Percentiles rank a stretch among this genome's conserved stretches.
These are phyloP conservation scores for Kurtzmaniella quercitrusa DNA, from an alignment of 1,139 yeast species.

Conservation along the genomic window DNA sequence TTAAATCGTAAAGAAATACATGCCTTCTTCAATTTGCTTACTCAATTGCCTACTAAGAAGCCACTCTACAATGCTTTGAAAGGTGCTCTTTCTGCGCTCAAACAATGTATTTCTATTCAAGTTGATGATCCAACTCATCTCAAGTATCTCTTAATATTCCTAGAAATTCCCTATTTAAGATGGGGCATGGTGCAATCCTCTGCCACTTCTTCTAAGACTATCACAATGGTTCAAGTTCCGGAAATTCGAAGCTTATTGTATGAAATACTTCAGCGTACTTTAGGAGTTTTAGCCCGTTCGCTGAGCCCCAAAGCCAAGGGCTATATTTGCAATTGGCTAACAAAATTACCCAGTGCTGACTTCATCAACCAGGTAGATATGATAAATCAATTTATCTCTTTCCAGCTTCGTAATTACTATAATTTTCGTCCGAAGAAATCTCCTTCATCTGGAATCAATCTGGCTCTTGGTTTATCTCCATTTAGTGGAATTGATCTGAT, in stretches of 20 bases:
- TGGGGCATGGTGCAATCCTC: conserved; percentile 30
- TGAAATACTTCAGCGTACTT: conserved; percentile 59
- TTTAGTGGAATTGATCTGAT: background rate
- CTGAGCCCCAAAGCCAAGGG: conserved; percentile 34
- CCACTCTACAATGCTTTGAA: conserved; percentile 53
- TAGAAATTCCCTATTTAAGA: conserved; percentile 58
- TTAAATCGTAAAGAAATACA: conserved; percentile 44
- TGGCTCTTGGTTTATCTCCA: background rate
- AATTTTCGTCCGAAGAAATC: conserved; percentile 26
- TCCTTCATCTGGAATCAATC: background rate
- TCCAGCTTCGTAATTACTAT: conserved; percentile 47
- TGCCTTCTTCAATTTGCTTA: conserved; percentile 37
- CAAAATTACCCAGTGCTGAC: conserved; percentile 33
- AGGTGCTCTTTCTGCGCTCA: conserved; percentile 46
- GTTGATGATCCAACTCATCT: conserved; percentile 34
- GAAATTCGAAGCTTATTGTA: conserved; percentile 55
- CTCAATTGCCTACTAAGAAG: conserved; percentile 51
- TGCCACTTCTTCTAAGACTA: conserved; percentile 8
- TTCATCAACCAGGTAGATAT: conserved; percentile 50
- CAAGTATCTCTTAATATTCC: conserved; percentile 55
- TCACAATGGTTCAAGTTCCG: conserved; percentile 40
- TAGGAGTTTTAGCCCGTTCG: conserved; percentile 61
- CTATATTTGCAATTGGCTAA: conserved; percentile 56
- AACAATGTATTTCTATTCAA: conserved; percentile 24
- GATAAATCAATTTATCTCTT: conserved; percentile 60